phyloP scores from a whole-genome alignment of 441 rosid species.

The Raphanus hybrid region DNA sequence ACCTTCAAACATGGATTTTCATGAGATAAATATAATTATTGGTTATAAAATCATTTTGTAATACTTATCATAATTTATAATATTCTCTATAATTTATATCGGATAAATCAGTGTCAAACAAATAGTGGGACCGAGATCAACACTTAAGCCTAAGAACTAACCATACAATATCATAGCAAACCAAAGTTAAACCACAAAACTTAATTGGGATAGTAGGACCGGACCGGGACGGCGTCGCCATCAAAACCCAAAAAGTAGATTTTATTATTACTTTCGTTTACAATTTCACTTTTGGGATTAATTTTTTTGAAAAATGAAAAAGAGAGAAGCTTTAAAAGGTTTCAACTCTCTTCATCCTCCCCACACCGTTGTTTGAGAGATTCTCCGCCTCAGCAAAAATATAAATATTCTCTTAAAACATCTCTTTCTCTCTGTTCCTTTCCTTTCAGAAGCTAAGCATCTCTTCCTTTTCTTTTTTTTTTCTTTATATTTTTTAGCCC shows the following conservation, averaged over 20 bases:
- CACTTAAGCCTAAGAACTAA: neutral
- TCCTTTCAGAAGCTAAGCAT: slow-evolving; percentile 97
- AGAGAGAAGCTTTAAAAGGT: slow-evolving; percentile 27
- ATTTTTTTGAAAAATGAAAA: neutral
- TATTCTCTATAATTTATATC: neutral
- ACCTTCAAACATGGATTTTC: too few species aligned
- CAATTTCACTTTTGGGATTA: slow-evolving; percentile 28
- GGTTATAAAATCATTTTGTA: neutral
- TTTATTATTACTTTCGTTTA: slow-evolving; percentile 22
- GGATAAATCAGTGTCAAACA: neutral
- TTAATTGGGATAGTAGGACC: neutral
- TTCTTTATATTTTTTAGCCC: slow-evolving; percentile 32
- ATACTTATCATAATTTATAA: neutral
- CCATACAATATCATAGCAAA: neutral
- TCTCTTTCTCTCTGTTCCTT: slow-evolving; percentile 50
- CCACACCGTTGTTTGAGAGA: slow-evolving; percentile 48
- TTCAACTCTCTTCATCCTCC: slow-evolving; percentile 44
- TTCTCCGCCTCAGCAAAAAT: slow-evolving; percentile 58
- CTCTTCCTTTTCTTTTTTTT: slow-evolving; percentile 44
- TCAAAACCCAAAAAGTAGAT: slow-evolving; percentile 33
- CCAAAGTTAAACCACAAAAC: neutral
- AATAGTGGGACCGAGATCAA: neutral
- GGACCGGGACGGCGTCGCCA: slow-evolving; percentile 33
- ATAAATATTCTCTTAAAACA: slow-evolving; percentile 38
- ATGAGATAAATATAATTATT: neutral